Base-by-base conservation (phyloP, 148 eudicot genomes). In the Vaccinium macrocarpon region DNA sequence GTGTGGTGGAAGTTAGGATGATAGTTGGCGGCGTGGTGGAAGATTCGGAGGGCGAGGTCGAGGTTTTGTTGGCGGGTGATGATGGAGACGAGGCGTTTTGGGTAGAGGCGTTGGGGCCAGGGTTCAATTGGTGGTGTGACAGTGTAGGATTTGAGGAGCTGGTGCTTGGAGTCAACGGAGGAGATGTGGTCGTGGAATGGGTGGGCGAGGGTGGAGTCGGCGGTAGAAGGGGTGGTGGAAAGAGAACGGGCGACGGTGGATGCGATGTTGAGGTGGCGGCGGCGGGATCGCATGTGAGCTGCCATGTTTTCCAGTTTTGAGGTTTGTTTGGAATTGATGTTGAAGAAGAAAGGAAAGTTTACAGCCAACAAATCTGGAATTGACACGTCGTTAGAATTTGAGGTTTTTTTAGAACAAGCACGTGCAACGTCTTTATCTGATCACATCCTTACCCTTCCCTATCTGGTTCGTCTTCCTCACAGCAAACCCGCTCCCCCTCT, bases 1-100 rank as follows among this genome's bases (percentile, higher is more conserved):
- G 80, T 92, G 81, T 92, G 98, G 81, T 68, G 35, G 82, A 96
- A 92, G 6, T 84, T 57, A 12, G 92, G 93, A 88, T 96, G 98
- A 80, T 86, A 90, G 25, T 91, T 82, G 8, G 89, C 92, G 82
- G 98, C 97, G 83, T 83, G 92, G 81, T 93, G 76, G 89, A 96
- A 96, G 73, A 93, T 92, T 88, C 93, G 98, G 86, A 92, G 90
- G 83, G 98, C 93, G 15, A 93, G 90, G 49, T 89, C 91, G 53
- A 93, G 94, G 85, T 92, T 92, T 76, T 91, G 90, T 85, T 96
- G 98, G 84, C 88, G 89, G 83, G 87, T 85, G 88, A 95, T 90
- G 32, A 95, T 90, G 61, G 92, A 85, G 16, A 86, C 82, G 55
- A 95, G 93, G 84, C 91, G 93, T 82, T 87, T 90, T 0, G 89